Evolutionary conservation across 2,329 filamentous ascomycete species (phyloP).

Genomic region (Corniculantispora saksenae): DNA sequence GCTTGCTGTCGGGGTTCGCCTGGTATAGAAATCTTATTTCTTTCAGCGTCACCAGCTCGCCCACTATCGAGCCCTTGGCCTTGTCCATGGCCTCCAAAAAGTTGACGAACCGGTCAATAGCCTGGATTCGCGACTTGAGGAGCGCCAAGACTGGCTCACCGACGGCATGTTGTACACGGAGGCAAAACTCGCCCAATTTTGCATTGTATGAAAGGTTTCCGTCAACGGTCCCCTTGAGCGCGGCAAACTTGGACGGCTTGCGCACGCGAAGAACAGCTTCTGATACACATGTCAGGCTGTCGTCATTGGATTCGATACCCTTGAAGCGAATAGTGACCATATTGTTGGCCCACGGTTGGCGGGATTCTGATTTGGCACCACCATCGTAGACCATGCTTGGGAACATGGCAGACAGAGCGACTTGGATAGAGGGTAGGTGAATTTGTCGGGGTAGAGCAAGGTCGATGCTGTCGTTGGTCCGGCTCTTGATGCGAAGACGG

Average conservation of each 20-base stretch:
- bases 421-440: constrained; percentile 48
- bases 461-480: constrained; percentile 35
- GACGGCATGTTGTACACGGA: constrained; percentile 60
- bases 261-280: constrained; percentile 58
- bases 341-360: constrained; percentile 58
- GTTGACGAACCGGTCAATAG: constrained; percentile 69
- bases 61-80: constrained; percentile 54
- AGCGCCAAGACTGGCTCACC: constrained; percentile 59
- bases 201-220: constrained; percentile 63
- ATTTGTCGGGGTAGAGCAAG: constrained; percentile 44
- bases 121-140: constrained; percentile 62
- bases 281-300: constrained; percentile 41
- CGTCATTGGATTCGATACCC: constrained; percentile 38
- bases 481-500: constrained; percentile 44
- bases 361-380: constrained; percentile 26
- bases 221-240: constrained; percentile 58
- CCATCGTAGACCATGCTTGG: constrained; percentile 36
- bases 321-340: constrained; percentile 60
- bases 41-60: constrained; percentile 61
- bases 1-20: constrained; percentile 23
- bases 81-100: constrained; percentile 67
- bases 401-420: constrained; percentile 50
- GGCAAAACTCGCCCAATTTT: constrained; percentile 60
- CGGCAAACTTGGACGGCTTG: constrained; percentile 54
- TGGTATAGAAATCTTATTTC: constrained; percentile 71